Conservation (phyloP, 371 early-diverging fungal species). For the Mortierella sp. region DNA sequence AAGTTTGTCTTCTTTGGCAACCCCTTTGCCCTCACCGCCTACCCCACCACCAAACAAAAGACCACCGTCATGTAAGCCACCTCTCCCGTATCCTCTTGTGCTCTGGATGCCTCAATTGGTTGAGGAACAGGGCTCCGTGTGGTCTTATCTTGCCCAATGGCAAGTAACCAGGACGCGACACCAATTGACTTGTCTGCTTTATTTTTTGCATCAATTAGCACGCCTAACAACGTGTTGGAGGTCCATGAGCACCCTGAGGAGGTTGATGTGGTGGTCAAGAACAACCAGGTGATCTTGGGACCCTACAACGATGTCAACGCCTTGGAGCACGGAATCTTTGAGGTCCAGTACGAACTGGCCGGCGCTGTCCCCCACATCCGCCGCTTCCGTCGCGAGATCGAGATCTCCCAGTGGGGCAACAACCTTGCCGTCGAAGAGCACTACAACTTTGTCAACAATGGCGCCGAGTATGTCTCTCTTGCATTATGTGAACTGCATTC, state of each 20-base stretch:
- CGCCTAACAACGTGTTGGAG: slow-evolving; percentile 30
- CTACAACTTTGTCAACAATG: slow-evolving; percentile 83
- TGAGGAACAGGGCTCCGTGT: neutral
- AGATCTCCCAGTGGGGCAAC: slow-evolving; percentile 90
- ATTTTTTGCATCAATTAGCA: slow-evolving; percentile 3
- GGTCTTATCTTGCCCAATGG: too few species aligned
- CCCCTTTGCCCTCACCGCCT: slow-evolving; percentile 74
- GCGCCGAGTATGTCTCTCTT: slow-evolving; percentile 75
- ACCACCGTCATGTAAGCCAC: slow-evolving; percentile 78
- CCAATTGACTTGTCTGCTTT: neutral
- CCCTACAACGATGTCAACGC: slow-evolving; percentile 69
- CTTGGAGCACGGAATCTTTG: slow-evolving; percentile 60
- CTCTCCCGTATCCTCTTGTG: neutral
- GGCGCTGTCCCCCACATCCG: slow-evolving; percentile 77
- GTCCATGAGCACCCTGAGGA: slow-evolving; percentile 34
- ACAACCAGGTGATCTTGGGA: slow-evolving; percentile 81
- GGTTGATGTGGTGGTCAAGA: slow-evolving; percentile 56
- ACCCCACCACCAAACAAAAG: slow-evolving; percentile 81
- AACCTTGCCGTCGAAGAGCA: slow-evolving; percentile 89
- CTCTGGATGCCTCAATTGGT: neutral
- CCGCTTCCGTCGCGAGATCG: slow-evolving; percentile 77
- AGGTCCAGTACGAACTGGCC: slow-evolving; percentile 79
- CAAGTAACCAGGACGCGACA: neutral
- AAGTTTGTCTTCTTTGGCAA: slow-evolving; percentile 72
- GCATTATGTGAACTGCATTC: neutral